Evolutionary conservation across 2,329 filamentous ascomycete genomes (phyloP).

Genomic region (Periconia digitata): DNA sequence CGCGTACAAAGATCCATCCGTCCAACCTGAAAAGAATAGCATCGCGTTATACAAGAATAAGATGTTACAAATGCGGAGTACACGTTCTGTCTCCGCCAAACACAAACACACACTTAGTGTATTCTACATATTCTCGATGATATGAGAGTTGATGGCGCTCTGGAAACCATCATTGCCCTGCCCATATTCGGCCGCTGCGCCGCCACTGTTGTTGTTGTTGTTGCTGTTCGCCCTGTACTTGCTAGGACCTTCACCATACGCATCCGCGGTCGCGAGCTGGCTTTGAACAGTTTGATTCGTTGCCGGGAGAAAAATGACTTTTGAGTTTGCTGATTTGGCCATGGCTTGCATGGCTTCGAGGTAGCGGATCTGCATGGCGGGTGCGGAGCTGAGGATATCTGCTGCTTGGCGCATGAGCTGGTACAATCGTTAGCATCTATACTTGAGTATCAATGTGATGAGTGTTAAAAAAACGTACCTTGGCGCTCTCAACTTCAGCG

Average conservation of each 20-base stretch:
- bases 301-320: constrained; percentile 75
- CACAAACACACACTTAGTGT: no score
- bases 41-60: no score
- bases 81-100: no score
- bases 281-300: constrained; percentile 55
- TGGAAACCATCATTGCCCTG: constrained; percentile 63
- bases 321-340: constrained; percentile 88
- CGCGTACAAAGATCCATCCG: no score
- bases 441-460: no score
- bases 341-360: constrained; percentile 98
- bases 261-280: constrained; percentile 53
- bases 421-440: no score
- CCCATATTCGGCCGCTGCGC: constrained; percentile 37
- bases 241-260: constrained; percentile 59
- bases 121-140: constrained; percentile 83
- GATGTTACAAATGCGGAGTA: no score
- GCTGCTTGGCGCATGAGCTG: constrained; percentile 74
- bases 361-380: constrained; percentile 78
- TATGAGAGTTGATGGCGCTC: constrained; percentile 75
- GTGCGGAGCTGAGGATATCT: constrained; percentile 87
- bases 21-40: no score
- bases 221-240: constrained; percentile 37
- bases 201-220: constrained; percentile 13
- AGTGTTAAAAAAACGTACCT: constrained; percentile 46
- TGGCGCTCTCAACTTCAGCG: constrained; percentile 92